phyloP scores from a whole-genome alignment of 345 rosid species.

The Aquilaria sinensis region DNA sequence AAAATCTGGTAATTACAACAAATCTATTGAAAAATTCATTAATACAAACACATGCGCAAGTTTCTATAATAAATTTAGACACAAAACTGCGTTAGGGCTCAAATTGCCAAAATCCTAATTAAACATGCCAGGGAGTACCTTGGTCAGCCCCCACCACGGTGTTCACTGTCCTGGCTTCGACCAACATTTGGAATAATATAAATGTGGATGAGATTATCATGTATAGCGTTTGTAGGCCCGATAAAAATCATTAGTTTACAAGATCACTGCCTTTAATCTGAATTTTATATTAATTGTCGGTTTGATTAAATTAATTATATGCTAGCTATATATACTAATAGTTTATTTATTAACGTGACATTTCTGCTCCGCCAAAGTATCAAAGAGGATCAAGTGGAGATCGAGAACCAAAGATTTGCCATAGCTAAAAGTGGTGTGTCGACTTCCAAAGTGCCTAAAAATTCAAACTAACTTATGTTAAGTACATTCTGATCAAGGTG shows the following conservation, averaged over 20 bases:
- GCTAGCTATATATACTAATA: background rate
- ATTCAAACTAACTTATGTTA: too few species aligned
- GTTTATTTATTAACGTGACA: constrained; percentile 17
- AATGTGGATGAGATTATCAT: constrained; percentile 38
- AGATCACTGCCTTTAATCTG: constrained; percentile 8
- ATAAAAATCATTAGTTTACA: background rate
- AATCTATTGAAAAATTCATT: too few species aligned
- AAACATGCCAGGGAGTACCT: constrained; percentile 13
- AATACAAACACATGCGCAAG: too few species aligned
- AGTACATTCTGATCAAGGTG: too few species aligned
- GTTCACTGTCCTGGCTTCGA: constrained; percentile 31
- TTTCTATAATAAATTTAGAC: too few species aligned
- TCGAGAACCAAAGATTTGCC: constrained; percentile 14
- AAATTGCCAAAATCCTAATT: too few species aligned
- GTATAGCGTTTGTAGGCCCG: constrained; percentile 28
- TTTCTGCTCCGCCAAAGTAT: constrained; percentile 8
- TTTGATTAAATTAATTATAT: too few species aligned
- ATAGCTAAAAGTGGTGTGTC: constrained; percentile 4
- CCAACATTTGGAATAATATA: constrained; percentile 51
- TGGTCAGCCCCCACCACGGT: constrained; percentile 40
- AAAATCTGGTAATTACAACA: too few species aligned
- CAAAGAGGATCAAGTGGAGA: constrained; percentile 11
- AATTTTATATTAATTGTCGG: too few species aligned
- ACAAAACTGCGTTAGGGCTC: constrained; percentile 22
- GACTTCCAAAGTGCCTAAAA: background rate